Evolutionary conservation across 352 stramenopile genomes (phyloP), one percentile per base, ranked within the genome.

Genomic region (Pythium rhizo-oryzae): DNA sequence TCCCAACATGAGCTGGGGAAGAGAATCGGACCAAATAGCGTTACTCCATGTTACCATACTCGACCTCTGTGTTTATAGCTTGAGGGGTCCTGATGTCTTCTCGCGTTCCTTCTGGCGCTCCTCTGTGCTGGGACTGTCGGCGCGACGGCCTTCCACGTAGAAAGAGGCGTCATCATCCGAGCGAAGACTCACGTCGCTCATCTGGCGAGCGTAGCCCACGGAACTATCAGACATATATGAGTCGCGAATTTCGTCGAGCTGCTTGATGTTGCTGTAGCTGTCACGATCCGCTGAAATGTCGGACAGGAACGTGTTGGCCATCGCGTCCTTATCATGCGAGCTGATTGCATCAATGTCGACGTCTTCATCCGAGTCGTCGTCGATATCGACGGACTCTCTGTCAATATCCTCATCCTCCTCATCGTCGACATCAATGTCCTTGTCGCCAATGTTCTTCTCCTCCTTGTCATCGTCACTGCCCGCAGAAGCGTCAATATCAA

Each of bases 81-180:
- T 75, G 8, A 70, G 54, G 5, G 68, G 68, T 35, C 68, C 68
- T 0, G 67, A 37, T 12, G 44, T n/a, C 55, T 65, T 65, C 37
- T 57, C 60, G 11, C 67, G 60, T 21, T 69, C 66, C 46, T 67
- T 46, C 33, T 67, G 59, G 33, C 56, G 59, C n/a, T 39, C 62
- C 8, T 24, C 13, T 0, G 68, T 47, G 19, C 61, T 75, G 1
- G 51, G 53, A 7, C 51, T 69, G 25, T 62, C 59, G 13, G 50
- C 57, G 1, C 57, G 76, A 28, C 78, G 71, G 21, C 74, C 74
- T 11, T 80, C 52, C 19, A 89, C 78, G 66, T 88, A 86, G 50
- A 86, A 90, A 9, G 67, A 80, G 12, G 72, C 67, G 24, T 86
- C 87, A 50, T 91, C 82, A 28, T 90, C 78, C 2, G 84, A 93